Evolutionary conservation across 1,284 basidiomycete genomes (phyloP).

Genomic region (Quambalaria eucalypti): DNA sequence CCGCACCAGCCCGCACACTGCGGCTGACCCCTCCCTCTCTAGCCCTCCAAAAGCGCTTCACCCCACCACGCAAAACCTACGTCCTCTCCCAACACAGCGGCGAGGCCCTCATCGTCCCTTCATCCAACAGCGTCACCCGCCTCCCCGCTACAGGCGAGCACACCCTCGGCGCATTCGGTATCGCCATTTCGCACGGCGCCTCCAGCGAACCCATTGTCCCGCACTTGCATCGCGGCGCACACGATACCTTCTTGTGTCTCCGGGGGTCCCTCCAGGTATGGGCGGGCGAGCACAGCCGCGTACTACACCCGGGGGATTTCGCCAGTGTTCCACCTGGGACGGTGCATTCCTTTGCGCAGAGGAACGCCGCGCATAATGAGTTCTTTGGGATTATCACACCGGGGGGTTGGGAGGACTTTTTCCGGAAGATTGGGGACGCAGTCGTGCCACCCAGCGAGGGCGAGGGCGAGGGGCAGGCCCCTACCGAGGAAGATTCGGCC

Average conservation of each 20-base stretch:
- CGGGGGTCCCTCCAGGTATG: slow-evolving; percentile 1
- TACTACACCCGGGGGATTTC: background rate
- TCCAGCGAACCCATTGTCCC: background rate
- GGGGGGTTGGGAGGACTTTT: background rate
- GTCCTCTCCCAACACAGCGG: background rate
- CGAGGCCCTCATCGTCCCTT: background rate
- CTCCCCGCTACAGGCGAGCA: background rate
- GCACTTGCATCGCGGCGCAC: background rate
- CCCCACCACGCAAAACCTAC: background rate
- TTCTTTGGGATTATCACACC: background rate
- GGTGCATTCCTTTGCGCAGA: background rate
- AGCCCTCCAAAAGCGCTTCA: background rate
- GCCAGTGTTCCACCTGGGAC: background rate
- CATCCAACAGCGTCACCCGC: background rate
- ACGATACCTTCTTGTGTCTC: slow-evolving; percentile 1
- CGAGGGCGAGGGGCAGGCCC: too few species aligned
- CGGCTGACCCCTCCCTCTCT: background rate
- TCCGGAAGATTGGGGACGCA: background rate
- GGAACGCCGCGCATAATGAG: background rate
- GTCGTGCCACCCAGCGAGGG: too few species aligned
- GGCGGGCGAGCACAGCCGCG: background rate
- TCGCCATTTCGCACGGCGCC: background rate
- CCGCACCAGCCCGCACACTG: too few species aligned
- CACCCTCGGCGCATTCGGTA: background rate
- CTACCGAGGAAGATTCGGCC: background rate